Conservation (phyloP, 2,329 filamentous ascomycete species). For the Geosmithia putterillii region DNA sequence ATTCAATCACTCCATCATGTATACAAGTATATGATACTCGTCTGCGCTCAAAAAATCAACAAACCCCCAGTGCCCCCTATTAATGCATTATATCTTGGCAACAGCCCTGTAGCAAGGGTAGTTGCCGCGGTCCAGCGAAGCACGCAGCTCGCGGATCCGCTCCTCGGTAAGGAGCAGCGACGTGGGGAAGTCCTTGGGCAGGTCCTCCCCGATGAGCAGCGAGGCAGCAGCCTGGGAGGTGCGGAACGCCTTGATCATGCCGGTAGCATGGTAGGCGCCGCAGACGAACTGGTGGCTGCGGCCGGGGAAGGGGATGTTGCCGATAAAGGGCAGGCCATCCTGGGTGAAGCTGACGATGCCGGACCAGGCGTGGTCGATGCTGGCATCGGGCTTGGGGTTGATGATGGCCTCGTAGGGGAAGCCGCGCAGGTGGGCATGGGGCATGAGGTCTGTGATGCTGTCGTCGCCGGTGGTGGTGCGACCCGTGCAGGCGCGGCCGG, state of each 20-base stretch:
- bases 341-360: slow-evolving; percentile 8
- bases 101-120: background rate
- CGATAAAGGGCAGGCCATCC: slow-evolving; percentile 7
- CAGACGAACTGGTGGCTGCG: slow-evolving; percentile 7
- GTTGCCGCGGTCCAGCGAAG: background rate
- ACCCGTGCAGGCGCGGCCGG: slow-evolving; percentile 8
- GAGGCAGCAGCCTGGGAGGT: slow-evolving; percentile 2
- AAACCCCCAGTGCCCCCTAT: no score
- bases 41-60: background rate
- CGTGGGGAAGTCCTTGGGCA: slow-evolving; percentile 3
- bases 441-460: slow-evolving; percentile 4
- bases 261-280: slow-evolving; percentile 6
- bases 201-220: slow-evolving; percentile 3
- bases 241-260: slow-evolving; percentile 8
- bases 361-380: slow-evolving; percentile 5
- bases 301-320: slow-evolving; percentile 3
- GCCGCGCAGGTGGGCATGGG: slow-evolving; percentile 6
- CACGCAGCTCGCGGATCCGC: background rate
- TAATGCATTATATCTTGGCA: background rate
- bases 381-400: background rate
- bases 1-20: no score
- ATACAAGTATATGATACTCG: background rate
- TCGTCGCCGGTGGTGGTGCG: slow-evolving; percentile 7
- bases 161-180: slow-evolving; percentile 6
- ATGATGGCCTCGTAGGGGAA: slow-evolving; percentile 1